These are phyloP conservation scores for Solanum raphanifolium DNA, from an alignment of 257 asterid genomes.

Conservation along the genomic window DNA sequence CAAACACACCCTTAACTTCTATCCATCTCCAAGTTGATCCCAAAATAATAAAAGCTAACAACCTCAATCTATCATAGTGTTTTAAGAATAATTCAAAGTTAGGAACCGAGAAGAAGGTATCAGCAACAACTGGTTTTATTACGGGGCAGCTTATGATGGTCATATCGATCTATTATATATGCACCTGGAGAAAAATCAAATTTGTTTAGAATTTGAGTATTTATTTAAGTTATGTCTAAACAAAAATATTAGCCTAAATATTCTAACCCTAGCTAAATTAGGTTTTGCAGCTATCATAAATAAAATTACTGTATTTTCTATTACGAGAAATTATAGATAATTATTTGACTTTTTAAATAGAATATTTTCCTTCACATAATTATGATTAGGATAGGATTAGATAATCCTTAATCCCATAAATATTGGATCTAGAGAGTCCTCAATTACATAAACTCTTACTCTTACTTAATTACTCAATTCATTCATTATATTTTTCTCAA, in stretches of 20 bases:
- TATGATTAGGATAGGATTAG: not conserved
- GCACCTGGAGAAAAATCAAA: no score
- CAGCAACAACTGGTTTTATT: no score
- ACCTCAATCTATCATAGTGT: not conserved
- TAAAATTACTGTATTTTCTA: not conserved
- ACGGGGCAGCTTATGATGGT: no score
- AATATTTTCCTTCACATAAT: not conserved
- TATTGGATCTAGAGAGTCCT: not conserved
- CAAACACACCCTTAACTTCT: not conserved
- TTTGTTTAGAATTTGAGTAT: not conserved
- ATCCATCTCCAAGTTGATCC: not conserved
- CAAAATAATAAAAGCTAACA: not conserved
- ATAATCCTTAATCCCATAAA: not conserved
- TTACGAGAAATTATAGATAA: not conserved
- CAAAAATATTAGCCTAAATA: not conserved
- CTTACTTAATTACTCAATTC: not conserved
- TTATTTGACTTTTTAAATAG: not conserved
- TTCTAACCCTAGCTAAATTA: not conserved
- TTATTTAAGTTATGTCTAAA: not conserved
- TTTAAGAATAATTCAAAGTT: not conserved
- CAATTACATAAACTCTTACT: not conserved
- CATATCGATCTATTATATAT: no score
- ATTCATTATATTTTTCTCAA: not conserved
- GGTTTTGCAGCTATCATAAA: not conserved
- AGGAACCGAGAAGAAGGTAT: no score